Percentiles rank a stretch among this genome's conserved stretches.
Conservation (phyloP, 1,139 yeast genomes). For the Debaryomyces sp. region DNA sequence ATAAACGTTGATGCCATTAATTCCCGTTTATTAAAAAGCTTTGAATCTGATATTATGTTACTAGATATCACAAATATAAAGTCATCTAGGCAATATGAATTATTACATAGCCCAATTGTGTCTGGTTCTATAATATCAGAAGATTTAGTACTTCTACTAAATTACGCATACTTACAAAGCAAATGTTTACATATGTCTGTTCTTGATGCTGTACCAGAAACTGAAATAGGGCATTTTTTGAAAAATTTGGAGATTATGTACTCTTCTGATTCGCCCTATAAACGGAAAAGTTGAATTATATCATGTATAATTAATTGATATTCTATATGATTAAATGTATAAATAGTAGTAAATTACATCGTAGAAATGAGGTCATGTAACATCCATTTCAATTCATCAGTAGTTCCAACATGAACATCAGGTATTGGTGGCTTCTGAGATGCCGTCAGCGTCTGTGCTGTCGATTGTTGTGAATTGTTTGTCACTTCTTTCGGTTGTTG, state of each 20-base stretch:
- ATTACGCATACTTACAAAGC: conserved; percentile 22
- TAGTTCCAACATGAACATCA: conserved; percentile 54
- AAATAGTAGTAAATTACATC: conserved; percentile 22
- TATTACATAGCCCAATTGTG: neutral
- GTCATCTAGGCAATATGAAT: conserved; percentile 3
- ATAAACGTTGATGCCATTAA: conserved; percentile 10
- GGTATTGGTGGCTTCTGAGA: conserved; percentile 11
- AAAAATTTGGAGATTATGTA: conserved; percentile 18
- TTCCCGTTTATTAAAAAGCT: conserved; percentile 5
- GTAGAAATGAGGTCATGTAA: conserved; percentile 57
- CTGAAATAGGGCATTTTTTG: conserved; percentile 12
- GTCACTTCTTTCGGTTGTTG: neutral
- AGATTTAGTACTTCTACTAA: conserved; percentile 12
- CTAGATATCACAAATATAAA: conserved; percentile 16
- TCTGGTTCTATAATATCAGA: neutral
- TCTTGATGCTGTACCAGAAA: conserved; percentile 11
- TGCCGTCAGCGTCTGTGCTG: neutral
- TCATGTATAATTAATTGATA: neutral
- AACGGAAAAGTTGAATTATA: conserved; percentile 12
- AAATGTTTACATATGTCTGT: conserved; percentile 25
- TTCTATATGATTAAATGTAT: conserved; percentile 4
- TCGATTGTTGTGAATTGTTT: neutral
- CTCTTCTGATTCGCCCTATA: conserved; percentile 23
- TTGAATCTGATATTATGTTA: conserved; percentile 18
- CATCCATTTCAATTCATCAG: conserved; percentile 72